Base-by-base conservation (phyloP, 2,329 filamentous ascomycete species). In the Diplodia scrobiculata region DNA sequence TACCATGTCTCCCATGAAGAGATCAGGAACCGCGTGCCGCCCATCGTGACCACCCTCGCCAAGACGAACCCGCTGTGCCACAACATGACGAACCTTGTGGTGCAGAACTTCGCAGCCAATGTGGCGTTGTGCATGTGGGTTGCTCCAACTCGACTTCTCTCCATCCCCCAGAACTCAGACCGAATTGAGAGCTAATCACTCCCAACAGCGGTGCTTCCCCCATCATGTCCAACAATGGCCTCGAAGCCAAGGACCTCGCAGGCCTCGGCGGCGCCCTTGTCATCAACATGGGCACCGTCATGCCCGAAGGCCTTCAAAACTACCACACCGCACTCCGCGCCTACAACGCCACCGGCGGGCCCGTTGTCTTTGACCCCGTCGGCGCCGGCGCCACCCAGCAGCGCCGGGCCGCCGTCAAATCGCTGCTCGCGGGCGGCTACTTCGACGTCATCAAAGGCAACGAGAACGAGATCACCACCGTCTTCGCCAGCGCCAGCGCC, bases 1-100 rank as follows among this genome's bases (percentile, higher is more conserved):
- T 54, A 55, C 38, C 27, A 55, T 3, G 52, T 47, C 51, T 67
- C 71, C 36, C 60, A 68, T 19, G 17, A 53, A 1, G 52, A 67
- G 29, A 47, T 76, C 32, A 48, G 69, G 17, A 19, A 66, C 32
- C 63, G 72, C 34, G 69, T 73, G 10, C 60, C 70, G 73, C 48
- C 71, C 3, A 78, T 90, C 19, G 81, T 96, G 51, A 81, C 80
- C 67, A 81, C 83, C 5, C 84, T 97, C 55, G 85, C 85, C 5
- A 76, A 81, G 2, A 82, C 79, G 51, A 88, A 85, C 66, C 92
- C 93, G 0, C 83, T 98, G 25, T 90, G 90, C 60, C 94, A 98
- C 79, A 97, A 97, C 79, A 98, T 98, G 91, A 98, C 95, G 63
- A 98, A 98, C 76, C 84, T 93, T 63, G 94, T 98, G 0, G 94